Conservation (phyloP, 2,329 filamentous ascomycete species). For the Torrubiellomyces zombiae region DNA sequence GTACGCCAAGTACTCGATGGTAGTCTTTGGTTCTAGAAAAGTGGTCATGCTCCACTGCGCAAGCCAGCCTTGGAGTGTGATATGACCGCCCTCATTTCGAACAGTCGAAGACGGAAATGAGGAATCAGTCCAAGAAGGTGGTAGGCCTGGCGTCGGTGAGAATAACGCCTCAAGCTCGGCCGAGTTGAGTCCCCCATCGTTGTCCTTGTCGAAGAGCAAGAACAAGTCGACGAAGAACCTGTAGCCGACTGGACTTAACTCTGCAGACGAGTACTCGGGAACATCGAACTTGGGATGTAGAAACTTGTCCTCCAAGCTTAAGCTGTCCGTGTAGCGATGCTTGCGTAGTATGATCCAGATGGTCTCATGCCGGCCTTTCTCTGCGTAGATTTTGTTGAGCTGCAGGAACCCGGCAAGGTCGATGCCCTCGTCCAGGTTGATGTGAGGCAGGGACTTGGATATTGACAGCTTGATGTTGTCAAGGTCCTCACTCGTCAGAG, state of each 20-base stretch:
- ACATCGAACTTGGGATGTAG: conserved; percentile 90
- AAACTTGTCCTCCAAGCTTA: conserved; percentile 82
- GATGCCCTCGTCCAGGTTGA: conserved; percentile 53
- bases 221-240: conserved; percentile 97
- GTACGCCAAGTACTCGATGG: conserved; percentile 88
- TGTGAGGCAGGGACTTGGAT: conserved; percentile 46
- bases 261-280: conserved; percentile 77
- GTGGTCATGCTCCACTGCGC: conserved; percentile 99
- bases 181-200: conserved; percentile 84
- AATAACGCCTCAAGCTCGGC: conserved; percentile 75
- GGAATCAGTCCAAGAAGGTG: conserved; percentile 71
- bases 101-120: conserved; percentile 89
- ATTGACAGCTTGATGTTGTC: conserved; percentile 85
- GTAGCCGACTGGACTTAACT: conserved; percentile 86
- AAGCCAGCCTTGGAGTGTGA: conserved; percentile 93
- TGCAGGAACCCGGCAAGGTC: conserved; percentile 72
- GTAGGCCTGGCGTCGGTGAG: conserved; percentile 80
- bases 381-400: conserved; percentile 88
- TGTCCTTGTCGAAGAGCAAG: conserved; percentile 89
- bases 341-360: conserved; percentile 95
- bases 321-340: conserved; percentile 89
- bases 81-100: conserved; percentile 83
- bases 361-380: conserved; percentile 94
- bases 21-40: conserved; percentile 87
- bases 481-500: conserved; percentile 63